Conservation (phyloP, 2,329 filamentous ascomycete species). For the Ciborinia camelliae region DNA sequence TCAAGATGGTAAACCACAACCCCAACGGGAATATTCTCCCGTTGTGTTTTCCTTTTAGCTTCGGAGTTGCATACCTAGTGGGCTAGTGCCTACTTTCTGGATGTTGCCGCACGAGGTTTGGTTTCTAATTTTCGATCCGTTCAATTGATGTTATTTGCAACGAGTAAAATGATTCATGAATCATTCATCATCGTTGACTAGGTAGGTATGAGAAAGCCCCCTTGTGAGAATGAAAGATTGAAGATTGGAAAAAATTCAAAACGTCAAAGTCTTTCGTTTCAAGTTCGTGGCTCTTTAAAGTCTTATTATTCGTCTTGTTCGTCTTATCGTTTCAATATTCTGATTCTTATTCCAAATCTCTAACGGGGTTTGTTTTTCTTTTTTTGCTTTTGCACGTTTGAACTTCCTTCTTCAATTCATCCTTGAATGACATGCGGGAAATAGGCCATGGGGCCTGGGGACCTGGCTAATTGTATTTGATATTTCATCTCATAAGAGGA, state of each 20-base stretch:
- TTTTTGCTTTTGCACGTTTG: background rate
- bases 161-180: background rate
- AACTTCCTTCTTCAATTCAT: background rate
- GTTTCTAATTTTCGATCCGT: too few relatives aligned
- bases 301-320: background rate
- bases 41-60: too few relatives aligned
- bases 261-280: background rate
- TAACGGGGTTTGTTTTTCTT: too few relatives aligned
- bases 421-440: background rate
- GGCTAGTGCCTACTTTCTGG: too few relatives aligned
- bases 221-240: background rate
- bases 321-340: background rate
- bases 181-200: background rate
- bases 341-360: too few relatives aligned
- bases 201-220: too few relatives aligned
- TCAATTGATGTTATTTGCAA: too few relatives aligned
- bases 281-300: background rate
- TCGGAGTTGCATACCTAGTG: too few relatives aligned
- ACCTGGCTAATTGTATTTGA: background rate
- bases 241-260: too few relatives aligned
- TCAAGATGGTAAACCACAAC: too few relatives aligned
- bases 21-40: too few relatives aligned
- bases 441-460: background rate
- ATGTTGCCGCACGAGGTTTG: too few relatives aligned
- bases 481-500: background rate